phyloP scores from a whole-genome alignment of 306 rosid species.

The Casuarina cunninghamiana region DNA sequence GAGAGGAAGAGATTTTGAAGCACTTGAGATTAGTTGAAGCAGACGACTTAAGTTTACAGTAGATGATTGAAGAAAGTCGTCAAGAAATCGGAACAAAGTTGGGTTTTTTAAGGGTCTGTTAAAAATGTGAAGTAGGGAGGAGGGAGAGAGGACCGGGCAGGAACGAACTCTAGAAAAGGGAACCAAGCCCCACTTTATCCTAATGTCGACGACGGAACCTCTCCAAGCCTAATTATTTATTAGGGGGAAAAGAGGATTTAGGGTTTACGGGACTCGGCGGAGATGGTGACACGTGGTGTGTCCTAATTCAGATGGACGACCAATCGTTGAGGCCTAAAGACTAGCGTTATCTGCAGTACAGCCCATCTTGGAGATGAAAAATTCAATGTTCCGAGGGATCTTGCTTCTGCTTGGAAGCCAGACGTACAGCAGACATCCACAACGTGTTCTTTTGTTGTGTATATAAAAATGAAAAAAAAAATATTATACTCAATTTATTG shows the following conservation, averaged over 20 bases:
- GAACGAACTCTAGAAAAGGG: slow-evolving; percentile 61
- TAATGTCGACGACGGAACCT: slow-evolving; percentile 55
- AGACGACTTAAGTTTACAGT: slow-evolving; percentile 30
- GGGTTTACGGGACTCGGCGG: no score
- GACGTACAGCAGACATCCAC: no score
- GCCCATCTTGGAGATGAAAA: no score
- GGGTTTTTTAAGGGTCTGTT: neutral
- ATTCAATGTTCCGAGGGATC: no score
- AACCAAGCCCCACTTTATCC: slow-evolving; percentile 65
- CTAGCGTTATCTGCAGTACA: no score
- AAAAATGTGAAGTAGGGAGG: neutral
- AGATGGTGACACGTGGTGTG: slow-evolving; percentile 14
- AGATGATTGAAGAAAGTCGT: slow-evolving; percentile 43
- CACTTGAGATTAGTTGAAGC: neutral
- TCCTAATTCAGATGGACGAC: neutral
- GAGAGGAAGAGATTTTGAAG: neutral
- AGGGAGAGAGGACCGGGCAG: slow-evolving; percentile 5
- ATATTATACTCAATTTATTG: no score
- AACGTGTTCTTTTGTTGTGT: no score
- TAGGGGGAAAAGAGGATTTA: no score
- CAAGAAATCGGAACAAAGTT: slow-evolving; percentile 27
- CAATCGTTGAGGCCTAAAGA: no score
- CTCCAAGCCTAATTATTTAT: slow-evolving; percentile 32
- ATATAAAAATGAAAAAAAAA: no score
- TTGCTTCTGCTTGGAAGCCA: no score